A percentile compares a stretch with the other conserved stretches of the same genome.
These are phyloP conservation scores for Annulohypoxylon moriforme DNA, from an alignment of 495 filamentous ascomycete genomes.

Conservation along the genomic window DNA sequence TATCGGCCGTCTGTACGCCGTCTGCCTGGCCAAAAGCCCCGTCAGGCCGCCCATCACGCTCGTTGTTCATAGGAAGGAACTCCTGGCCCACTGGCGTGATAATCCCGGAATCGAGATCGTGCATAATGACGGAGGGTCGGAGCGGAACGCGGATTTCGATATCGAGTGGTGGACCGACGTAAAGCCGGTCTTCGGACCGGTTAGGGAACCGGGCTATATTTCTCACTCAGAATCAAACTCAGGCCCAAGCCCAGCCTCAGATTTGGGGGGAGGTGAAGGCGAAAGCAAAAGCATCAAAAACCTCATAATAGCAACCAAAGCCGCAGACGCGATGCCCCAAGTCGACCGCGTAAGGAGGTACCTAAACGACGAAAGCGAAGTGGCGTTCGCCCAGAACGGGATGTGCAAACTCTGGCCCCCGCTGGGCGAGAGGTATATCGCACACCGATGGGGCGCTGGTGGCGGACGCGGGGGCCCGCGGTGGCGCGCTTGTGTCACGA, in stretches of 20 bases:
- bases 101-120: constrained; percentile 50
- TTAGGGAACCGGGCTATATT: constrained; percentile 42
- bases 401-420: constrained; percentile 78
- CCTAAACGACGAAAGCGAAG: constrained; percentile 69
- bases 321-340: constrained; percentile 68
- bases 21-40: constrained; percentile 46
- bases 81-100: constrained; percentile 54
- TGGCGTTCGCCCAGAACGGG: constrained; percentile 85
- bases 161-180: constrained; percentile 61
- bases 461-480: constrained; percentile 76
- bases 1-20: constrained; percentile 61
- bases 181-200: constrained; percentile 38
- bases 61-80: constrained; percentile 55
- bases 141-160: constrained; percentile 60
- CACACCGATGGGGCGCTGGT: constrained; percentile 50
- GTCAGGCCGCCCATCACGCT: constrained; percentile 57
- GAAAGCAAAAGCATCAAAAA: constrained; percentile 64
- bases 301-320: constrained; percentile 79
- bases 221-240: not conserved
- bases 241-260: no score
- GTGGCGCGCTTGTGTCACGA: constrained; percentile 73
- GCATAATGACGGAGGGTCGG: constrained; percentile 43
- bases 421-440: constrained; percentile 54
- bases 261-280: not conserved
- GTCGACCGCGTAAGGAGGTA: constrained; percentile 70